Evolutionary conservation across 352 stramenopile genomes (phyloP).

Genomic region (Pythium pyrilobum): DNA sequence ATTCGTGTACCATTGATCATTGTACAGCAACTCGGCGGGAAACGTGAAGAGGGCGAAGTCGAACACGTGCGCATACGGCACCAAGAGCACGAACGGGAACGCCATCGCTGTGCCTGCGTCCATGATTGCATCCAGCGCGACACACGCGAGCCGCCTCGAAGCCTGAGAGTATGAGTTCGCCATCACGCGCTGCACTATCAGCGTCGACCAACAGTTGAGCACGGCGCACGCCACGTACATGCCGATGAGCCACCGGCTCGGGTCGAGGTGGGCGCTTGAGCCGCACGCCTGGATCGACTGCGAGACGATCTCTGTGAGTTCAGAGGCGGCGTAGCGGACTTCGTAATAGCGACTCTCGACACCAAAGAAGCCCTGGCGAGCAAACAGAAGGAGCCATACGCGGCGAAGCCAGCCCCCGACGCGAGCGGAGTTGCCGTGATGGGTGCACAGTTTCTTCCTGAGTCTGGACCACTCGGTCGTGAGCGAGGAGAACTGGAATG

Average conservation of each 20-base stretch:
- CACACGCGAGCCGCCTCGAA: slow-evolving; percentile 5
- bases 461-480: background rate
- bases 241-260: background rate
- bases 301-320: slow-evolving; percentile 11
- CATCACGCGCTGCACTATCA: slow-evolving; percentile 1
- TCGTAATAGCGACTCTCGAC: slow-evolving; percentile 16
- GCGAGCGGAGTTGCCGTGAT: no score
- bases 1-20: slow-evolving; percentile 17
- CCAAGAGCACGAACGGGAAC: slow-evolving; percentile 9
- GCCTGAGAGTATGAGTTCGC: background rate
- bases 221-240: slow-evolving; percentile 1
- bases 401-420: no score
- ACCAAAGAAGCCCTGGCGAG: slow-evolving; percentile 10
- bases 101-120: slow-evolving; percentile 12
- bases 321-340: slow-evolving; percentile 1
- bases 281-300: slow-evolving; percentile 10
- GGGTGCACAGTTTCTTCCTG: background rate
- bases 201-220: slow-evolving; percentile 8
- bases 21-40: slow-evolving; percentile 7
- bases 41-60: slow-evolving; percentile 2
- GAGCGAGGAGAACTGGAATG: background rate
- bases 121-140: slow-evolving; percentile 8
- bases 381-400: slow-evolving; percentile 2
- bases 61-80: slow-evolving; percentile 10
- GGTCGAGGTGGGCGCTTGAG: slow-evolving; percentile 7